These are phyloP conservation scores for Thymus mandschuricus DNA, from an alignment of 257 asterid species.

Conservation along the genomic window DNA sequence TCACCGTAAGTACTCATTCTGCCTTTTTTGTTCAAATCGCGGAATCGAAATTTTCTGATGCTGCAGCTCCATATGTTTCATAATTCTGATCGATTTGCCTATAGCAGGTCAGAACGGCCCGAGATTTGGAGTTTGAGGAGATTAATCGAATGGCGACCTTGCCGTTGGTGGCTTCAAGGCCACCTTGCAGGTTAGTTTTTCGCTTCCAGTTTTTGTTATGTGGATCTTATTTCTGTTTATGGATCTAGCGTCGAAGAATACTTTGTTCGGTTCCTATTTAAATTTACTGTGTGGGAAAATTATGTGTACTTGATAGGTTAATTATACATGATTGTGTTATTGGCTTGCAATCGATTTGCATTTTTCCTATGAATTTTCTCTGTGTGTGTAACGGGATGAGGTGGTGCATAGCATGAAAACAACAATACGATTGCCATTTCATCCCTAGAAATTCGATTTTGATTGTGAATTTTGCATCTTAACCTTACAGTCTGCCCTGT, in stretches of 20 bases:
- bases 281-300: conserved; percentile 13
- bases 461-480: too few relatives aligned
- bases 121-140: conserved; percentile 85
- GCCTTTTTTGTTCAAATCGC: neutral
- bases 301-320: conserved; percentile 1
- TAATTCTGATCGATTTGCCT: conserved; percentile 21
- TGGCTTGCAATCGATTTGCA: too few relatives aligned
- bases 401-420: too few relatives aligned
- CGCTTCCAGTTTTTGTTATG: neutral
- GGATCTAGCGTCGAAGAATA: neutral
- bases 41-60: neutral
- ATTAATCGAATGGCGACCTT: conserved; percentile 87
- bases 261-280: too few relatives aligned
- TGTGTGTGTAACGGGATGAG: too few relatives aligned
- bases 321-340: too few relatives aligned
- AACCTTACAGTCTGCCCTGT: too few relatives aligned
- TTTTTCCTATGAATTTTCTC: too few relatives aligned
- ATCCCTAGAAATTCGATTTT: too few relatives aligned
- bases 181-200: conserved; percentile 58
- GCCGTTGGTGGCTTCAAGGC: conserved; percentile 89
- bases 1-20: conserved; percentile 47
- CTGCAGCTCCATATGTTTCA: neutral
- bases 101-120: conserved; percentile 56
- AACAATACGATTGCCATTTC: too few relatives aligned
- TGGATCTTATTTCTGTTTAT: neutral